These are phyloP conservation scores for Clitopilus passeckerianus DNA, from an alignment of 768 basidiomycete species.

Conservation along the genomic window DNA sequence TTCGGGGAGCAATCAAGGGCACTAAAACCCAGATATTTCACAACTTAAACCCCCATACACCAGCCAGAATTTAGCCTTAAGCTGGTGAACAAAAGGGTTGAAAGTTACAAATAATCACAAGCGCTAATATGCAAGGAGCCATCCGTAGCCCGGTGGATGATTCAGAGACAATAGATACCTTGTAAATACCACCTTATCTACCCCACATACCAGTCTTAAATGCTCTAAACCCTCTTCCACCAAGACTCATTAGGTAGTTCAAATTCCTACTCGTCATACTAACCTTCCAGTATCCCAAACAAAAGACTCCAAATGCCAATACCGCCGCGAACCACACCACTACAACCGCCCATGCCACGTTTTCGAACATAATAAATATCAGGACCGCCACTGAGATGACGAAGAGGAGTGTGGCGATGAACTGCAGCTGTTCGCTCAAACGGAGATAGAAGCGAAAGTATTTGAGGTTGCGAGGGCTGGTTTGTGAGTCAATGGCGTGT, in stretches of 20 bases:
- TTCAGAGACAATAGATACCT: no score
- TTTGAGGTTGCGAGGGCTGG: slow-evolving; percentile 6
- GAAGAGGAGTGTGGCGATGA: slow-evolving; percentile 21
- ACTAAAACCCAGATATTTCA: no score
- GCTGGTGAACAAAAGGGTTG: no score
- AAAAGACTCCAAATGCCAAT: slow-evolving; percentile 15
- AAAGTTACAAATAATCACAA: no score
- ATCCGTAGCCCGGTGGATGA: no score
- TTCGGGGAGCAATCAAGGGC: no score
- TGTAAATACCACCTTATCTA: background rate
- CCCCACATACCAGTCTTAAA: background rate
- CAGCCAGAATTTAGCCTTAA: no score
- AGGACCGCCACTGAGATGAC: slow-evolving; percentile 19
- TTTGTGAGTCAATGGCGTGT: slow-evolving; percentile 5
- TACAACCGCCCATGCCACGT: slow-evolving; percentile 21
- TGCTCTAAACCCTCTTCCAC: background rate
- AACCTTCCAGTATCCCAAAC: slow-evolving; percentile 24
- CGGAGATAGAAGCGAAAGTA: slow-evolving; percentile 22
- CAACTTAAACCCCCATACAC: no score
- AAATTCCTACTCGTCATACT: slow-evolving; percentile 22
- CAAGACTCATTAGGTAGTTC: slow-evolving; percentile 3
- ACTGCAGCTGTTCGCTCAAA: slow-evolving; percentile 26
- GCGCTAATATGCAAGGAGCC: no score
- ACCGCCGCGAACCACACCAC: slow-evolving; percentile 15
- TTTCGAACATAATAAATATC: slow-evolving; percentile 23